Base-by-base conservation (phyloP, 345 rosid genomes). In the Ceriops zippeliana region DNA sequence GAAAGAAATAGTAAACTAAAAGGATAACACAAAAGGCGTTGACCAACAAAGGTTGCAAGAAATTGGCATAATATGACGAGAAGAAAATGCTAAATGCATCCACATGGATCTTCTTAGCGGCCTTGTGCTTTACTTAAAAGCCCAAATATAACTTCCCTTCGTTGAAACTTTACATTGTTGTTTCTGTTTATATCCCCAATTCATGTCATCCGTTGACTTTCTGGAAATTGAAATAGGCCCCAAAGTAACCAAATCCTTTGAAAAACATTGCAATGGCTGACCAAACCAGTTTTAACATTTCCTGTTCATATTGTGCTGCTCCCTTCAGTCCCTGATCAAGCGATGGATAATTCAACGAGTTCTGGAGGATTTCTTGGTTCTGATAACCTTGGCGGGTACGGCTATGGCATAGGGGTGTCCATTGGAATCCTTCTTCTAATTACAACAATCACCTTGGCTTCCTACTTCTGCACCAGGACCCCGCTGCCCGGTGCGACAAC, bases 181-280 rank as follows among this genome's bases (percentile, higher is more conserved):
- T 42, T 42, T 13, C 17, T 42, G 49, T 42, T 11, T 30, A 22
- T 42, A 5, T 66, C 61, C 16, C 15, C 27, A 32, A 22, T 35
- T 62, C 74, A 51, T 67, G 66, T 56, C 15, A 13, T 58, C 21
- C 71, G 84, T 86, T 86, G 90, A 84, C 90, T 79, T 84, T 81
- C 11, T 5, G 11, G n/a, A 65, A 51, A 11, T 30, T 68, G 7
- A 22, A 24, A 52, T 61, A 6, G 49, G 49, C 49, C 16, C 69
- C 56, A 69, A 67, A 38, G 24, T 54, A 52, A 63, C 38, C 65
- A 54, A 58, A 47, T 79, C 56, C 16, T 52, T 67, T 65, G 67
- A 71, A 61, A 63, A 20, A 42, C 15, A 42, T 42, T 47, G 52
- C 84, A 7, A 83, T 84, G 85, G 80, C 79, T 74, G 76, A 73